phyloP scores from a whole-genome alignment of 2,329 filamentous ascomycete genomes.

The Hymenoscyphus albidus region DNA sequence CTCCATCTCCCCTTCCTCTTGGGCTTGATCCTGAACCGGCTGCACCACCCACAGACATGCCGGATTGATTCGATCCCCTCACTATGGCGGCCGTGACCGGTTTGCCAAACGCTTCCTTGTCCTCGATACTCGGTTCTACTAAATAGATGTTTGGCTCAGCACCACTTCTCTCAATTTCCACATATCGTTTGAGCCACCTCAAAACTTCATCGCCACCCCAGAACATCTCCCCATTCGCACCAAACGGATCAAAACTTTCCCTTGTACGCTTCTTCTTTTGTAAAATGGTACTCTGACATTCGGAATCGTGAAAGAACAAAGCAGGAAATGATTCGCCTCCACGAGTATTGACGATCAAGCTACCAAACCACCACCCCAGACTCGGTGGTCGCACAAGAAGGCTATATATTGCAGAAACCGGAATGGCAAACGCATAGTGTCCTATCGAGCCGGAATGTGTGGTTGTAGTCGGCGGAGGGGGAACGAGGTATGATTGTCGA shows the following conservation, averaged over 20 bases:
- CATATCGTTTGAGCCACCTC: conserved; percentile 82
- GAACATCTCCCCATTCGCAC: conserved; percentile 80
- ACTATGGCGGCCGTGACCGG: conserved; percentile 42
- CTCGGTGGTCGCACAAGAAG: conserved; percentile 87
- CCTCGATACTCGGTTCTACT: conserved; percentile 80
- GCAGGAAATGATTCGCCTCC: conserved; percentile 92
- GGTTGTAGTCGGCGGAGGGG: conserved; percentile 82
- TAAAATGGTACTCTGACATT: conserved; percentile 91
- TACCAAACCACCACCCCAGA: conserved; percentile 97
- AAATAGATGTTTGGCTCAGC: conserved; percentile 90
- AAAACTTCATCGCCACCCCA: conserved; percentile 97
- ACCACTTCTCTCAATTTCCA: conserved; percentile 74
- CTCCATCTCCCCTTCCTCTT: conserved; percentile 55
- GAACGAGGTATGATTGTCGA: conserved; percentile 83
- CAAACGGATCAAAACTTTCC: conserved; percentile 88
- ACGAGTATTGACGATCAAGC: conserved; percentile 85
- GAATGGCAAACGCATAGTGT: conserved; percentile 86
- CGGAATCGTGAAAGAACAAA: conserved; percentile 94
- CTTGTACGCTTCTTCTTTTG: conserved; percentile 83
- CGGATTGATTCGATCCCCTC: conserved; percentile 36
- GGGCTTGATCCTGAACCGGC: conserved; percentile 37
- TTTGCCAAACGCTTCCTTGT: conserved; percentile 69
- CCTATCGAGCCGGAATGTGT: conserved; percentile 68
- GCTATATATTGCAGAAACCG: conserved; percentile 85
- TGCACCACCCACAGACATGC: conserved; percentile 35